Conservation (phyloP, 345 rosid species). For the Nasturtium officinale region DNA sequence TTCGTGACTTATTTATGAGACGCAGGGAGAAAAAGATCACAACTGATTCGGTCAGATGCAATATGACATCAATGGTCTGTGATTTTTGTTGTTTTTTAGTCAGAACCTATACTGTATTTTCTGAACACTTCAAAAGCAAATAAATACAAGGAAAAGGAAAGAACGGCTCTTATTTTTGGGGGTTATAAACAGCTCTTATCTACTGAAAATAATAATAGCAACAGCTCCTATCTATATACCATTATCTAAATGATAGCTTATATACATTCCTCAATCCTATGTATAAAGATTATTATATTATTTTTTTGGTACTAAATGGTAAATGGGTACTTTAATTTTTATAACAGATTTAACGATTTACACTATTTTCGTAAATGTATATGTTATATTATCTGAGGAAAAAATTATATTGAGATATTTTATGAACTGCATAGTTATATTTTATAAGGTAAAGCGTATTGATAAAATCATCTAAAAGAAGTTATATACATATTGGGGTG, state of each 20-base stretch:
- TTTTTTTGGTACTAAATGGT: background rate
- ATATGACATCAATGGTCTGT: constrained; percentile 37
- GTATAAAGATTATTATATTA: background rate
- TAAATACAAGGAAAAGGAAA: constrained; percentile 19
- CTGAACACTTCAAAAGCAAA: constrained; percentile 19
- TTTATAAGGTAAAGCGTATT: background rate
- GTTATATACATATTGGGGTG: constrained; percentile 1
- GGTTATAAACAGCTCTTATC: constrained; percentile 37
- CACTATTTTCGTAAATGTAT: background rate
- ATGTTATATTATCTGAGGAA: no score
- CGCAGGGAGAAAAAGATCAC: constrained; percentile 24
- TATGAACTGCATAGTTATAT: no score
- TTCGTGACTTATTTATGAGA: constrained; percentile 31
- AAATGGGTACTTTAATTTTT: background rate
- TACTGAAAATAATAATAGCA: constrained; percentile 1
- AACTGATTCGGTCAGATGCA: constrained; percentile 44
- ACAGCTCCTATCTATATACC: constrained; percentile 17
- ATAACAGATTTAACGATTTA: background rate
- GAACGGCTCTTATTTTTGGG: constrained; percentile 19
- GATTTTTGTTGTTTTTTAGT: constrained; percentile 32
- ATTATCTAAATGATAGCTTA: constrained; percentile 15
- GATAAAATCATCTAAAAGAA: constrained; percentile 5
- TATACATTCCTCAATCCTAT: background rate
- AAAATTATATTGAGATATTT: no score
- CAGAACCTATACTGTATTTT: constrained; percentile 35